phyloP scores from a whole-genome alignment of 1,284 basidiomycete species.

The Salmacisia buchloeana region DNA sequence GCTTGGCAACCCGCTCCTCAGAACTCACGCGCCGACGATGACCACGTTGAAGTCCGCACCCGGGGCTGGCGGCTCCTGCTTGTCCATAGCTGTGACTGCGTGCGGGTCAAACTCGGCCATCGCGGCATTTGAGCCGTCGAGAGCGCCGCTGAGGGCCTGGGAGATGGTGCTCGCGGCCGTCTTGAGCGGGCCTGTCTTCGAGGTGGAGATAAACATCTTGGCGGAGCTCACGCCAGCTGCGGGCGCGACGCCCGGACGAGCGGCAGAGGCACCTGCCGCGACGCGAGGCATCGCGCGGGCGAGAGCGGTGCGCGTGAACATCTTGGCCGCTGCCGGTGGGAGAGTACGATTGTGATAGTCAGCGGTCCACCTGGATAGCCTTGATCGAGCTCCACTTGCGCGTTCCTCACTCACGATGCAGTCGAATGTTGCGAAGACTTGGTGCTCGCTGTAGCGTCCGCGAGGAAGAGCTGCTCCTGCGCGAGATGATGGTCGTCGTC shows the following conservation, averaged over 20 bases:
- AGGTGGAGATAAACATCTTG: background rate
- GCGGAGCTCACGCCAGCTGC: background rate
- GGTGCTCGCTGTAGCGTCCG: background rate
- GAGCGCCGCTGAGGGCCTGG: background rate
- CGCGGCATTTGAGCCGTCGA: background rate
- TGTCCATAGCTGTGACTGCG: conserved; percentile 46
- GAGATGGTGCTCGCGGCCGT: background rate
- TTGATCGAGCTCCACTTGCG: too few species aligned
- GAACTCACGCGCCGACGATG: conserved; percentile 41
- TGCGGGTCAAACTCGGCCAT: conserved; percentile 37
- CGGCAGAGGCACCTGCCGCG: background rate
- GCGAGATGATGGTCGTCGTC: too few species aligned
- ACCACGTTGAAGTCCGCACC: conserved; percentile 49
- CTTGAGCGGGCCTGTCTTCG: background rate
- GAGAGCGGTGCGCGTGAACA: conserved; percentile 6
- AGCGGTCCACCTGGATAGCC: too few species aligned
- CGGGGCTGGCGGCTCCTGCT: conserved; percentile 45
- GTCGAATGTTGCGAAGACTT: background rate
- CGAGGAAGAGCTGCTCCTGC: too few species aligned
- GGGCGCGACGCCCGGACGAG: too few species aligned
- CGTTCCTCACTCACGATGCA: too few species aligned
- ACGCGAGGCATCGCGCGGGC: conserved; percentile 2
- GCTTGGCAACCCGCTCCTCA: background rate
- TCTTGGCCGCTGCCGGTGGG: background rate
- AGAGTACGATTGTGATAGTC: background rate